phyloP scores from a whole-genome alignment of 2,329 filamentous ascomycete species.

The Alternaria ethzedia region DNA sequence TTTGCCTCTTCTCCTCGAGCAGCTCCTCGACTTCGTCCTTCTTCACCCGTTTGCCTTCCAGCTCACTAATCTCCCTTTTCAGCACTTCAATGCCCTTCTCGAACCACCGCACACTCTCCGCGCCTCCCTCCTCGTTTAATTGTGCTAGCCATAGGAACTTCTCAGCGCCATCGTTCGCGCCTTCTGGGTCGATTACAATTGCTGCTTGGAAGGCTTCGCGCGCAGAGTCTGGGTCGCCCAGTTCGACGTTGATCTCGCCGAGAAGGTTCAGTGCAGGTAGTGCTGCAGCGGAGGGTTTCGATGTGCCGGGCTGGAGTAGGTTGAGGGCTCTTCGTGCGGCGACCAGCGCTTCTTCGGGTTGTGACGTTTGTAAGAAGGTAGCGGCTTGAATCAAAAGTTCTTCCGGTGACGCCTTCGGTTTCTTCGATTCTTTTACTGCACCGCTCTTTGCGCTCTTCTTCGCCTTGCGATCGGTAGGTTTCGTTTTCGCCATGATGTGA shows the following conservation, averaged over 20 bases:
- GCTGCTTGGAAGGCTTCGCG: constrained; percentile 75
- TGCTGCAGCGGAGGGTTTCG: constrained; percentile 53
- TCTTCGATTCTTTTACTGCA: constrained; percentile 52
- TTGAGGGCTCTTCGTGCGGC: constrained; percentile 61
- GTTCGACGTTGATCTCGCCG: constrained; percentile 81
- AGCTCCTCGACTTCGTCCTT: constrained; percentile 42
- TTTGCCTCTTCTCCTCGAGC: constrained; percentile 74
- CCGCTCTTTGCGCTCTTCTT: constrained; percentile 43
- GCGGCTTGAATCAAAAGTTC: constrained; percentile 64
- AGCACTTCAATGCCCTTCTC: constrained; percentile 74
- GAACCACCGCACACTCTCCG: constrained; percentile 67
- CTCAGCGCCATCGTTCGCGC: constrained; percentile 83
- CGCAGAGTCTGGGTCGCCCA: constrained; percentile 80
- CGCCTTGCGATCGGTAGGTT: constrained; percentile 53
- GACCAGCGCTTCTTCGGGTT: constrained; percentile 63
- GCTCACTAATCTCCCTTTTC: constrained; percentile 70
- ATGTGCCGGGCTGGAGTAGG: constrained; percentile 50
- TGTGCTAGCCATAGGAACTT: constrained; percentile 97
- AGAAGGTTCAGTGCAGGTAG: constrained; percentile 76
- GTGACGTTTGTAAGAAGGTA: constrained; percentile 63
- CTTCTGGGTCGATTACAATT: constrained; percentile 77
- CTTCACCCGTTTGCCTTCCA: constrained; percentile 58
- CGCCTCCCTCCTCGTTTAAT: constrained; percentile 70
- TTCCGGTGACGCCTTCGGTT: constrained; percentile 59
- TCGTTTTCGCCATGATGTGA: constrained; percentile 58